Conservation (phyloP, 805 yeast genomes). For the Hanseniaspora valbyensis region DNA sequence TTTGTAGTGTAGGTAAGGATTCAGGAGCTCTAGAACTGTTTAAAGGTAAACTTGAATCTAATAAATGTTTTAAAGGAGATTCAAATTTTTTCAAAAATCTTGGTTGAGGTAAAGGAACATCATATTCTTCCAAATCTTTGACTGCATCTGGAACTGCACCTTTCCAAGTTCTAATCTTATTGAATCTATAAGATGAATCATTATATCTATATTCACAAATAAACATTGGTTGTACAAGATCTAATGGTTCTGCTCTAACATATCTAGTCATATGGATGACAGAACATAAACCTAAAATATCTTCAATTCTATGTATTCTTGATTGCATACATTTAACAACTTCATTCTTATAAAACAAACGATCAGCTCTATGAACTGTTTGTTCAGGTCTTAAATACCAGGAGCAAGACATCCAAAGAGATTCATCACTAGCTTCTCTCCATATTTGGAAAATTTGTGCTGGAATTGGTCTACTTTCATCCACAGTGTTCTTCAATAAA, state of each 20-base stretch:
- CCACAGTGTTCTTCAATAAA: constrained; percentile 74
- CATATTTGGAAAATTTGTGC: constrained; percentile 91
- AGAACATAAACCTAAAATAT: constrained; percentile 85
- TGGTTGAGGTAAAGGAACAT: constrained; percentile 57
- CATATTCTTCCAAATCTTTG: constrained; percentile 70
- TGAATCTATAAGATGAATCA: constrained; percentile 79
- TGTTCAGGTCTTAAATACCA: constrained; percentile 98
- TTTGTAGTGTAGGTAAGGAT: constrained; percentile 74
- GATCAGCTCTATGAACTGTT: constrained; percentile 85
- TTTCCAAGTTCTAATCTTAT: constrained; percentile 95
- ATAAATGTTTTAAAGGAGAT: constrained; percentile 70
- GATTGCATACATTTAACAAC: constrained; percentile 95
- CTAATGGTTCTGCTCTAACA: constrained; percentile 86
- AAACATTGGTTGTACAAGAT: constrained; percentile 72
- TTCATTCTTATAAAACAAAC: constrained; percentile 84
- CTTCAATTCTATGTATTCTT: constrained; percentile 82
- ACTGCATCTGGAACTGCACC: constrained; percentile 97
- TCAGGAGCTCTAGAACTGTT: constrained; percentile 66
- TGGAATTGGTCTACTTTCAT: constrained; percentile 77
- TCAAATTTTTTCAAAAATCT: constrained; percentile 63
- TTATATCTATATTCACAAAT: constrained; percentile 92
- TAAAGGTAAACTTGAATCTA: constrained; percentile 60
- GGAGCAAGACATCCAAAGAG: constrained; percentile 83
- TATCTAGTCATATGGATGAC: constrained; percentile 90
- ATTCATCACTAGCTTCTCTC: constrained; percentile 67